phyloP scores from a whole-genome alignment of 1,284 basidiomycete species.

The Uromyces viciae-fabae region DNA sequence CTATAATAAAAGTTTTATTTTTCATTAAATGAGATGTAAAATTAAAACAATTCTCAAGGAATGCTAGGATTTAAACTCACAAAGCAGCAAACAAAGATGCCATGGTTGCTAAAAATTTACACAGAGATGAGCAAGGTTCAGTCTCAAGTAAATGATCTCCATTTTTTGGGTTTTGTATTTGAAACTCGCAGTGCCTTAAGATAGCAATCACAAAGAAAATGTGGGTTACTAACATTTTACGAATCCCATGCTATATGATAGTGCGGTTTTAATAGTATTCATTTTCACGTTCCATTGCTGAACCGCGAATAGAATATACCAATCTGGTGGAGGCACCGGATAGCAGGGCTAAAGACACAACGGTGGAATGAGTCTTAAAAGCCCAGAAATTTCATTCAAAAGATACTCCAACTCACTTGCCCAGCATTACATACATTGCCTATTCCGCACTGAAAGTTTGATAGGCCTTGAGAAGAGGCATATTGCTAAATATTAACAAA shows the following conservation, averaged over 20 bases:
- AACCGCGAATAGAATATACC: slow-evolving; percentile 45
- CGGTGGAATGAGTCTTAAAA: neutral
- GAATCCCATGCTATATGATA: slow-evolving; percentile 21
- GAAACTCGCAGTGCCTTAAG: too few relatives aligned
- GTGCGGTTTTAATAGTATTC: slow-evolving; percentile 34
- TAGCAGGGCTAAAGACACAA: slow-evolving; percentile 45
- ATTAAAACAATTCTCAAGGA: too few relatives aligned
- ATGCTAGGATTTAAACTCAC: slow-evolving; percentile 25
- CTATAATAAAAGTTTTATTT: neutral
- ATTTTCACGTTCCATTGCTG: slow-evolving; percentile 44
- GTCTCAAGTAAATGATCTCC: too few relatives aligned
- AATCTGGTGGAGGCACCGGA: slow-evolving; percentile 33
- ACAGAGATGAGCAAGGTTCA: neutral
- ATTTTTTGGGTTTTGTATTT: too few relatives aligned
- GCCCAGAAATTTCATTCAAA: neutral
- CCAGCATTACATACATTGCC: slow-evolving; percentile 33
- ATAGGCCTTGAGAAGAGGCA: slow-evolving; percentile 16
- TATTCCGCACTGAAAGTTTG: slow-evolving; percentile 42
- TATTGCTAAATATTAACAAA: slow-evolving; percentile 25
- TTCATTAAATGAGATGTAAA: too few relatives aligned
- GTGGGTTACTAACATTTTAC: slow-evolving; percentile 31
- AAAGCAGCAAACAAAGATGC: slow-evolving; percentile 34
- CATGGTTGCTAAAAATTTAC: slow-evolving; percentile 22
- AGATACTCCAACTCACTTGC: slow-evolving; percentile 21
- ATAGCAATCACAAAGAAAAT: too few relatives aligned